Conservation (phyloP, 805 yeast species). For the Yamadazyma paraphyllophila region DNA sequence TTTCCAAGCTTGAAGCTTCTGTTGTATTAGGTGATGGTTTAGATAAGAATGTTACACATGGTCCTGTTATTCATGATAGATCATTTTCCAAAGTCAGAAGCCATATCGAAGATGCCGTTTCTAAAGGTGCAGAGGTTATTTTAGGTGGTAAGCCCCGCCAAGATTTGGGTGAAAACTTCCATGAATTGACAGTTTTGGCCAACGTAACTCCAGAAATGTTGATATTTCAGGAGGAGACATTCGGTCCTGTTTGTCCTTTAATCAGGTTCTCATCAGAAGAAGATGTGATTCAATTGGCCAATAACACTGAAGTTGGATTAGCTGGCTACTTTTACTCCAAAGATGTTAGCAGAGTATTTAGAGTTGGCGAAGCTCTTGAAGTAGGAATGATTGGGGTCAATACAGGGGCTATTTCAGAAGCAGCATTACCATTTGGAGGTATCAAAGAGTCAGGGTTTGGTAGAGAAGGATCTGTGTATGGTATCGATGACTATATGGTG, state of each 20-base stretch:
- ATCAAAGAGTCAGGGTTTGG: constrained; percentile 68
- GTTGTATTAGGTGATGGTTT: constrained; percentile 65
- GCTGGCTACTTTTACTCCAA: constrained; percentile 73
- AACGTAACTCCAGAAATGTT: constrained; percentile 56
- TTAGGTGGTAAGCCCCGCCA: constrained; percentile 57
- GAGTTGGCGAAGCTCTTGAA: constrained; percentile 65
- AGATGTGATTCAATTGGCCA: constrained; percentile 62
- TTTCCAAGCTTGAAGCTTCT: constrained; percentile 30
- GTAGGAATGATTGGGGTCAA: constrained; percentile 83
- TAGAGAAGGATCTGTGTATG: constrained; percentile 63
- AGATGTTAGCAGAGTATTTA: constrained; percentile 52
- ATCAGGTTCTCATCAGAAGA: constrained; percentile 63
- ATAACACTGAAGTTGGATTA: constrained; percentile 67
- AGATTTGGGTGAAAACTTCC: constrained; percentile 62
- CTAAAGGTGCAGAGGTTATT: constrained; percentile 62
- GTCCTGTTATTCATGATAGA: constrained; percentile 67
- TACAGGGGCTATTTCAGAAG: constrained; percentile 68
- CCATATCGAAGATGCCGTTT: constrained; percentile 65
- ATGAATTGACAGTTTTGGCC: constrained; percentile 64
- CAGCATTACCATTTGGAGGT: constrained; percentile 61
- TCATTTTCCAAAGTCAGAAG: constrained; percentile 59
- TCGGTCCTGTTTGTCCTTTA: constrained; percentile 77
- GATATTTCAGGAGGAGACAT: constrained; percentile 69
- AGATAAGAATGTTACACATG: constrained; percentile 60
- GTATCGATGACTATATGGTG: constrained; percentile 59